Conservation (phyloP, 2,329 filamentous ascomycete species). For the Pestalotiopsis sp. region DNA sequence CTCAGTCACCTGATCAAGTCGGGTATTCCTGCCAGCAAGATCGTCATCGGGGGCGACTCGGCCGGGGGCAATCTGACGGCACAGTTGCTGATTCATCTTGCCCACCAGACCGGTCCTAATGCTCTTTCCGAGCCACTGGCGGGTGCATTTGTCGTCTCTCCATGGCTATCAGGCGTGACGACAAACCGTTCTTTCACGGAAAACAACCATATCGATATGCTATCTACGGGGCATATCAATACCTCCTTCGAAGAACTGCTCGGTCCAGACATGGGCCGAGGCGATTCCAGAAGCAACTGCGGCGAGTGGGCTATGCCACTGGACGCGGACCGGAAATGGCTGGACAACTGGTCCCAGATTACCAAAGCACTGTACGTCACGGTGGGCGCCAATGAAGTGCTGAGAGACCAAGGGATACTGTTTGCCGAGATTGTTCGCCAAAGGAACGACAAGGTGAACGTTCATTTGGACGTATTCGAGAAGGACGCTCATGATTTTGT, state of each 20-base stretch:
- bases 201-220: slow-evolving; percentile 37
- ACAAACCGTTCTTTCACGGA: slow-evolving; percentile 26
- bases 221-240: slow-evolving; percentile 21
- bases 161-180: slow-evolving; percentile 30
- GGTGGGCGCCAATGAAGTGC: slow-evolving; percentile 33
- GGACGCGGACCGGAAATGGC: slow-evolving; percentile 32
- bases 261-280: too few relatives aligned
- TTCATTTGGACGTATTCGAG: slow-evolving; percentile 31
- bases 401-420: slow-evolving; percentile 32
- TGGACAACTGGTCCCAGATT: slow-evolving; percentile 26
- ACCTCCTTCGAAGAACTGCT: not conserved
- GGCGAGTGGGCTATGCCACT: slow-evolving; percentile 31
- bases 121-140: slow-evolving; percentile 30
- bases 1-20: slow-evolving; percentile 31
- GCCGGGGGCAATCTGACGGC: slow-evolving; percentile 38
- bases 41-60: slow-evolving; percentile 41
- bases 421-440: slow-evolving; percentile 26
- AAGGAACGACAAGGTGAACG: slow-evolving; percentile 23
- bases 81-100: slow-evolving; percentile 35
- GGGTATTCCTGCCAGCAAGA: slow-evolving; percentile 32
- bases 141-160: slow-evolving; percentile 36
- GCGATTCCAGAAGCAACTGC: slow-evolving; percentile 3
- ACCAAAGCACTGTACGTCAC: slow-evolving; percentile 34
- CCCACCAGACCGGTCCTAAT: slow-evolving; percentile 29
- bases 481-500: slow-evolving; percentile 38